Evolutionary conservation across 169 alveolate genomes (phyloP).

Genomic region (Eimeria praecox): DNA sequence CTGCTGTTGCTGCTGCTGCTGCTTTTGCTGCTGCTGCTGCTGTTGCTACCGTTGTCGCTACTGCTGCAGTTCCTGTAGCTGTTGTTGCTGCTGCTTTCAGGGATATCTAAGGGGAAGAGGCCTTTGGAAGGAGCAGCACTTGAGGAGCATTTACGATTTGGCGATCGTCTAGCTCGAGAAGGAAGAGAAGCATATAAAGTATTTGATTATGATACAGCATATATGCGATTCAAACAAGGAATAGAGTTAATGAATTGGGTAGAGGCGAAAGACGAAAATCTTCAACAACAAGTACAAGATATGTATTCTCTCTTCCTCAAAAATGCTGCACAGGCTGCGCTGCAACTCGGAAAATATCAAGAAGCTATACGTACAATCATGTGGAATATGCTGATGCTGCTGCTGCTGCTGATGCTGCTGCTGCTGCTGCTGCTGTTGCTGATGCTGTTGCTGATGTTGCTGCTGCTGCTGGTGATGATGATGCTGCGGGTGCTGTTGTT

Average conservation of each 20-base stretch:
- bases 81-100: conserved; percentile 29
- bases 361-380: conserved; percentile 76
- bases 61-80: not conserved
- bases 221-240: conserved; percentile 75
- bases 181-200: conserved; percentile 74
- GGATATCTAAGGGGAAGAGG: conserved; percentile 75
- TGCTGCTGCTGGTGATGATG: not conserved
- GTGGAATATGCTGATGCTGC: conserved; percentile 46
- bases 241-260: conserved; percentile 77
- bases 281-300: conserved; percentile 48
- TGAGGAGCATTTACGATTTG: conserved; percentile 73
- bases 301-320: conserved; percentile 51
- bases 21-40: not conserved
- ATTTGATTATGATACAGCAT: not conserved
- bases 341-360: conserved; percentile 77
- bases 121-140: conserved; percentile 62
- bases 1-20: not conserved
- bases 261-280: conserved; percentile 12
- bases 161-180: conserved; percentile 61
- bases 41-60: not conserved
- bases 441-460: not conserved
- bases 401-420: not conserved
- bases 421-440: conserved; percentile 12
- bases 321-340: conserved; percentile 76
- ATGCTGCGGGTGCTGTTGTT: not conserved